These are phyloP conservation scores for Lignosus rhinocerotis DNA, from an alignment of 1,284 basidiomycete species.

Conservation along the genomic window DNA sequence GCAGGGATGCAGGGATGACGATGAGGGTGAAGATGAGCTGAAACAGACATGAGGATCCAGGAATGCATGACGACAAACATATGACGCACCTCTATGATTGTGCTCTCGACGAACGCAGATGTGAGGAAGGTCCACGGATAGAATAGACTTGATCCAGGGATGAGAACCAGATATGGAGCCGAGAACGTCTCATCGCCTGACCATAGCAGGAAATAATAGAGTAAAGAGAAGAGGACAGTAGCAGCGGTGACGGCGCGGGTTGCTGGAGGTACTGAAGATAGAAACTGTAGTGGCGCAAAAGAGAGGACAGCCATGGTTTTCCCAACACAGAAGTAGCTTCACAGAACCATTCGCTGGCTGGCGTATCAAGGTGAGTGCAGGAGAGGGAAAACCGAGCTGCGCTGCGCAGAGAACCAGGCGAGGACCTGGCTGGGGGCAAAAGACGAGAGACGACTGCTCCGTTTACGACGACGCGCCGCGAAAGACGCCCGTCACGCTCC, in stretches of 20 bases:
- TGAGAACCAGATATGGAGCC: slow-evolving; percentile 79
- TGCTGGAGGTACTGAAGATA: slow-evolving; percentile 74
- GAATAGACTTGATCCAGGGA: slow-evolving; percentile 83
- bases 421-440: not conserved
- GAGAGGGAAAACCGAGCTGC: not conserved
- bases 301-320: slow-evolving; percentile 69
- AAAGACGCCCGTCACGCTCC: slow-evolving; percentile 17
- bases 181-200: slow-evolving; percentile 45
- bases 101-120: slow-evolving; percentile 85
- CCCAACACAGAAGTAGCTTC: not conserved
- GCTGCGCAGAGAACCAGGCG: not conserved
- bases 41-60: slow-evolving; percentile 8
- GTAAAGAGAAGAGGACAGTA: slow-evolving; percentile 62
- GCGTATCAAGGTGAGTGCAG: not conserved
- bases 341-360: slow-evolving; percentile 9
- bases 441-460: not conserved
- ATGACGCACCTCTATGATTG: slow-evolving; percentile 72
- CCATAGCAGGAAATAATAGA: slow-evolving; percentile 68
- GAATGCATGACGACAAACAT: slow-evolving; percentile 1
- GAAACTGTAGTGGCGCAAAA: slow-evolving; percentile 60
- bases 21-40: slow-evolving; percentile 81
- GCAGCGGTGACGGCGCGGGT: slow-evolving; percentile 77
- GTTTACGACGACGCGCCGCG: not conserved
- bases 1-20: slow-evolving; percentile 79
- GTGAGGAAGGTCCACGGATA: slow-evolving; percentile 94